Conservation (phyloP, 768 basidiomycete species). For the Botryobasidium botryosum region DNA sequence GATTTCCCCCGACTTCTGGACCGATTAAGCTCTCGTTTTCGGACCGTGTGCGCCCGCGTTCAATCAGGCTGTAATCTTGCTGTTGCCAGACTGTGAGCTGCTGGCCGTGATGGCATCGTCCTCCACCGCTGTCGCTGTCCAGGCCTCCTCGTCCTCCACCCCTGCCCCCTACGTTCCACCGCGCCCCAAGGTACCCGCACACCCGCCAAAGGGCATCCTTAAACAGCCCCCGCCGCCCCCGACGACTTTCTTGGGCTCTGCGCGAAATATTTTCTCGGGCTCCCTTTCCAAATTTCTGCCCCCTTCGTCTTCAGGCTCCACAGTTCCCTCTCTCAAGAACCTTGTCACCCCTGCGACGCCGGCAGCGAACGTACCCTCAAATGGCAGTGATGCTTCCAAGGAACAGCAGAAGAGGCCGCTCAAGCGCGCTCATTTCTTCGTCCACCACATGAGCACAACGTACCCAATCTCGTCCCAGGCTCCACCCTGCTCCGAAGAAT, state of each 20-base stretch:
- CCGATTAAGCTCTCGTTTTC: neutral
- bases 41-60: neutral
- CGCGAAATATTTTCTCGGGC: conserved; percentile 15
- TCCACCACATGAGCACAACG: conserved; percentile 69
- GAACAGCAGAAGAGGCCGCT: conserved; percentile 33
- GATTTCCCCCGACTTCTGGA: neutral
- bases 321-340: conserved; percentile 12
- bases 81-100: neutral
- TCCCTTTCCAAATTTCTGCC: conserved; percentile 59
- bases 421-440: conserved; percentile 80
- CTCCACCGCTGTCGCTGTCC: neutral
- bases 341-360: conserved; percentile 9
- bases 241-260: conserved; percentile 43
- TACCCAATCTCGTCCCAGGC: conserved; percentile 80
- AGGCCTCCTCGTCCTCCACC: conserved; percentile 1
- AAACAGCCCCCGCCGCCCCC: conserved; percentile 57
- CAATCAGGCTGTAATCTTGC: neutral
- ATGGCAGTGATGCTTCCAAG: conserved; percentile 14
- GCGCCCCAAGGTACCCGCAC: conserved; percentile 3
- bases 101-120: neutral
- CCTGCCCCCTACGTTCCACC: conserved; percentile 7
- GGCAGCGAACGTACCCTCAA: neutral
- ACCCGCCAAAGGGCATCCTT: conserved; percentile 45
- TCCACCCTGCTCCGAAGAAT: conserved; percentile 62
- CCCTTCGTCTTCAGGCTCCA: conserved; percentile 19